Percentiles rank a stretch among this genome's conserved stretches.
These are phyloP conservation scores for Hymenoscyphus repandus DNA, from an alignment of 2,329 filamentous ascomycete genomes.

Conservation along the genomic window DNA sequence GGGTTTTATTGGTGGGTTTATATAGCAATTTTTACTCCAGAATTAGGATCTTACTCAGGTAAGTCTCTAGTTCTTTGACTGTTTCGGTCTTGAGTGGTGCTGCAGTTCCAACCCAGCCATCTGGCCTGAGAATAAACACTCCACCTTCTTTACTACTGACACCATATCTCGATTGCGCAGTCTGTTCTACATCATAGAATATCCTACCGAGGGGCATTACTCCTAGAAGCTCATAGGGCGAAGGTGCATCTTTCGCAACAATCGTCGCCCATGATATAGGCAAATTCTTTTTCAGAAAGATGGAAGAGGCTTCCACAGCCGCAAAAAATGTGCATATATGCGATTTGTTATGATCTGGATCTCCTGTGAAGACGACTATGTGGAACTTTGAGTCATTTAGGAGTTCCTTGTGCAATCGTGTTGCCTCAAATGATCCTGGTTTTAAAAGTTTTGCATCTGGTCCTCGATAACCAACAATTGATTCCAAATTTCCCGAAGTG, in stretches of 20 bases:
- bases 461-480: conserved; percentile 38
- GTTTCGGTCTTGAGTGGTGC: conserved; percentile 32
- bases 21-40: background rate
- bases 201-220: conserved; percentile 45
- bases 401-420: conserved; percentile 39
- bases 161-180: conserved; percentile 40
- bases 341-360: conserved; percentile 24
- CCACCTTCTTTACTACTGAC: conserved; percentile 37
- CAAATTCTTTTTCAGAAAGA: conserved; percentile 33
- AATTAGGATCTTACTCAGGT: conserved; percentile 40
- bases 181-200: conserved; percentile 49
- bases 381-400: conserved; percentile 40
- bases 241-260: conserved; percentile 33
- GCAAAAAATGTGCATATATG: conserved; percentile 18
- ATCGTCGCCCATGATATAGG: conserved; percentile 46
- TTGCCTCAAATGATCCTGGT: conserved; percentile 40
- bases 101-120: conserved; percentile 48
- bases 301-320: conserved; percentile 18
- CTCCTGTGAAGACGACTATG: conserved; percentile 38
- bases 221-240: conserved; percentile 41
- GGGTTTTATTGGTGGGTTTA: background rate
- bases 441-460: conserved; percentile 42
- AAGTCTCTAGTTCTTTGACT: conserved; percentile 42
- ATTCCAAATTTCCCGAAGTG: conserved; percentile 15
- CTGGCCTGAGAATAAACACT: conserved; percentile 45